Evolutionary conservation across 2,329 filamentous ascomycete species (phyloP).

Genomic region (Podosphaera leucotricha): DNA sequence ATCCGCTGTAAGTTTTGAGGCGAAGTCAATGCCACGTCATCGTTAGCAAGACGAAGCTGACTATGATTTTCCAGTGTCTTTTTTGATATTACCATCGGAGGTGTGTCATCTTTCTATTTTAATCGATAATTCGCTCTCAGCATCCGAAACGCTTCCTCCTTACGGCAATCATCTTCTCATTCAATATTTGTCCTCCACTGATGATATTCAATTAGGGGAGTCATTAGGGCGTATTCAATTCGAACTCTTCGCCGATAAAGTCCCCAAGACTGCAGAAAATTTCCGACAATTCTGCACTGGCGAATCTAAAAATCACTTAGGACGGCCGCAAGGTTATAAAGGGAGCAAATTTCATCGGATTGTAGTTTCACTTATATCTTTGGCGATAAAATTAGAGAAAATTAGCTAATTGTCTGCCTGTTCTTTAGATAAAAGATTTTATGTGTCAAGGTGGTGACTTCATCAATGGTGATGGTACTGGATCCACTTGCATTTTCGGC

Average conservation of each 20-base stretch:
- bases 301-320: constrained; percentile 57
- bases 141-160: background rate
- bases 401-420: background rate
- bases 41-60: background rate
- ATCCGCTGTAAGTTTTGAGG: constrained; percentile 19
- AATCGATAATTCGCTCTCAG: background rate
- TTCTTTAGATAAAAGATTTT: constrained; percentile 65
- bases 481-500: constrained; percentile 72
- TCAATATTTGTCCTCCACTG: background rate
- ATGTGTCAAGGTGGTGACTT: constrained; percentile 98
- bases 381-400: background rate
- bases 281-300: constrained; percentile 95
- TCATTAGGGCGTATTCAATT: constrained; percentile 71
- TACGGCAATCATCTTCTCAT: background rate
- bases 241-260: constrained; percentile 67
- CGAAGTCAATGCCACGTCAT: background rate
- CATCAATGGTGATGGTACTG: constrained; percentile 76
- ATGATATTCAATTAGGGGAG: constrained; percentile 33
- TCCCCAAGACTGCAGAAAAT: constrained; percentile 81
- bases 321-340: constrained; percentile 79
- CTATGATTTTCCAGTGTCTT: constrained; percentile 17
- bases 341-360: constrained; percentile 85
- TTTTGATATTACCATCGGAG: constrained; percentile 60
- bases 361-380: constrained; percentile 24
- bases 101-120: constrained; percentile 21